phyloP scores from a whole-genome alignment of 2,329 filamentous ascomycete genomes.

The Pseudogymnoascus sp. region DNA sequence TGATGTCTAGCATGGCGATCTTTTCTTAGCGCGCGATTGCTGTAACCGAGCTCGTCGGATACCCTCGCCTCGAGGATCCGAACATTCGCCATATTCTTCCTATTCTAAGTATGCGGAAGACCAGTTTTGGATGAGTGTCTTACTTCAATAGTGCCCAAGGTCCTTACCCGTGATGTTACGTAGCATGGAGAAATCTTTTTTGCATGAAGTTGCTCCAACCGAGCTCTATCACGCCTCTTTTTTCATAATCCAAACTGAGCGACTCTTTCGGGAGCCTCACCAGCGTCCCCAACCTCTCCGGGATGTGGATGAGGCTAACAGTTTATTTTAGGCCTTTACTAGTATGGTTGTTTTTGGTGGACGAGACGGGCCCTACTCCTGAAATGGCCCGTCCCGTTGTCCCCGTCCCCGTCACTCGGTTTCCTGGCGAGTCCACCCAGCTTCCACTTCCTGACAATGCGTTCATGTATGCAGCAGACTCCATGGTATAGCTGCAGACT shows the following conservation, averaged over 20 bases:
- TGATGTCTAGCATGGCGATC: not conserved
- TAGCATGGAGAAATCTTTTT: not conserved
- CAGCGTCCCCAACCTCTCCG: not conserved
- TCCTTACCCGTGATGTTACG: not conserved
- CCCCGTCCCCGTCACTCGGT: not conserved
- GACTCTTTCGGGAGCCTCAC: not conserved
- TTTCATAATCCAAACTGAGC: not conserved
- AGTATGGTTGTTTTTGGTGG: not conserved
- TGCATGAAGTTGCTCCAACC: not conserved
- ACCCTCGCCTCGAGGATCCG: not conserved
- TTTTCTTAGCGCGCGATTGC: conserved; percentile 3
- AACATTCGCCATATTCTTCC: not conserved
- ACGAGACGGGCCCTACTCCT: not conserved
- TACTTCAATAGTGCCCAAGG: not conserved
- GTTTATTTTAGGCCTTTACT: not conserved
- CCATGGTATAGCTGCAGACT: not conserved
- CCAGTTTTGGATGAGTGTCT: not conserved
- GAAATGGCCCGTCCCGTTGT: not conserved
- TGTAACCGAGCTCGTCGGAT: not conserved
- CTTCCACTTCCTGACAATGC: not conserved
- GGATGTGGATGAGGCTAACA: not conserved
- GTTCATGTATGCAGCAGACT: not conserved
- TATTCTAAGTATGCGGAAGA: not conserved
- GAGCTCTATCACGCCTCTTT: not conserved
- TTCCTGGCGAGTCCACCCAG: not conserved